Conservation (phyloP, 352 stramenopile species). For the Thraustochytrium sp. region DNA sequence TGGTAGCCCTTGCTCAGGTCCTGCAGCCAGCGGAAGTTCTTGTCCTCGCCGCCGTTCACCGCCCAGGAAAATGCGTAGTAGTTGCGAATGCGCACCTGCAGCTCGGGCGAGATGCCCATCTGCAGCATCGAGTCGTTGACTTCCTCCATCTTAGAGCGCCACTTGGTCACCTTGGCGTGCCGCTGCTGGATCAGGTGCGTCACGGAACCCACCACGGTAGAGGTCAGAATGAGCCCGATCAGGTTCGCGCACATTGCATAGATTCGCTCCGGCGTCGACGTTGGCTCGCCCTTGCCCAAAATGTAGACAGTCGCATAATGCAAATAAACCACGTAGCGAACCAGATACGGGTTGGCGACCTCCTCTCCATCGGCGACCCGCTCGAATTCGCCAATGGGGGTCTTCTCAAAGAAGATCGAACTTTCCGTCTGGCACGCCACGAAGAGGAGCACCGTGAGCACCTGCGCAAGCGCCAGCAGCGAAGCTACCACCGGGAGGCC, state of each 20-base stretch:
- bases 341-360: neutral
- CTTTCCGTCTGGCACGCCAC: neutral
- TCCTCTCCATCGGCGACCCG: neutral
- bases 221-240: slow-evolving; percentile 27
- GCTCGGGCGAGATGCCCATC: slow-evolving; percentile 23
- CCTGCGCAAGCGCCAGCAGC: neutral
- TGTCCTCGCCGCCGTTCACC: slow-evolving; percentile 41
- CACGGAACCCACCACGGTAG: slow-evolving; percentile 40
- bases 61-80: slow-evolving; percentile 46
- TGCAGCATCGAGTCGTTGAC: slow-evolving; percentile 45
- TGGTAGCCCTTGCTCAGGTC: slow-evolving; percentile 33
- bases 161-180: slow-evolving; percentile 43
- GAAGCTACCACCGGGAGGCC: neutral
- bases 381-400: neutral
- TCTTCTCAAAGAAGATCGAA: slow-evolving; percentile 10
- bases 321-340: slow-evolving; percentile 29
- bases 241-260: slow-evolving; percentile 25
- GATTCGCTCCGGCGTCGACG: slow-evolving; percentile 1
- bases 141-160: slow-evolving; percentile 25
- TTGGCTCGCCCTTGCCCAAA: slow-evolving; percentile 38
- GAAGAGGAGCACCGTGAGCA: slow-evolving; percentile 29
- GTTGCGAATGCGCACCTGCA: slow-evolving; percentile 36
- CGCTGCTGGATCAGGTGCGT: slow-evolving; percentile 40
- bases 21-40: slow-evolving; percentile 12
- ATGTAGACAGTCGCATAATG: slow-evolving; percentile 27